Base-by-base conservation (phyloP, 306 rosid genomes). In the Vigna mungo region DNA sequence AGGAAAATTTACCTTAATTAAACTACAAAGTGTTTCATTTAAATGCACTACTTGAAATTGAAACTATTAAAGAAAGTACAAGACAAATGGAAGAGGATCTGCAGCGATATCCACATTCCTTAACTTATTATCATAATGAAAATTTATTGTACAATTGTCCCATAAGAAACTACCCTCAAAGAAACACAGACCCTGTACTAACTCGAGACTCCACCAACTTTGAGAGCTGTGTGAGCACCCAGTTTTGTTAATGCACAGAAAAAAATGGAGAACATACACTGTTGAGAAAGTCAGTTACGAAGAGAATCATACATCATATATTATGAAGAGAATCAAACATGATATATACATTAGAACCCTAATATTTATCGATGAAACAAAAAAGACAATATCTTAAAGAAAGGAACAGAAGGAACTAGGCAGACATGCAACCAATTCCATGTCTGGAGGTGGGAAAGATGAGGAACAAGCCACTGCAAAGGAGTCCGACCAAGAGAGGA, bases 341-440 rank as follows among this genome's bases (percentile, higher is more conserved):
- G 0, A 41, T 25, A 25, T 25, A 25, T 41, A 41, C 1, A 41
- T 41, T 2, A 41, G 2, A 9, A 41, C 13, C 46, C 12, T 41
- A 41, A 41, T 39, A 41, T 41, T 41, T 9, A 2, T 2, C 2
- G 13, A 8, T 9, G 9, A 41, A 39, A 9, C 44, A 39, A 2
- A 39, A 8, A 2, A 39, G 44, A 39, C 44, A 39, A 9, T 34
- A 34, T 39, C 44, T 9, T 39, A 39, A 39, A 39, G 9, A 6
- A 43, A 43, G 15, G 1, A 44, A 43, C 4, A 3, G 48, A 43
- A 43, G 48, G 5, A 44, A 44, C 66, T 59, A 59, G 20, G 6
- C 44, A 62, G 96, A 79, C 90, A 86, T 80, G 83, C 96, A 93
- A 2, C 94, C 96, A 59, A 93, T 60, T 0, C 98, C 98, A 76